Evolutionary conservation across 371 early-diverging fungal genomes (phyloP).

Genomic region (Fennellomyces sp.): DNA sequence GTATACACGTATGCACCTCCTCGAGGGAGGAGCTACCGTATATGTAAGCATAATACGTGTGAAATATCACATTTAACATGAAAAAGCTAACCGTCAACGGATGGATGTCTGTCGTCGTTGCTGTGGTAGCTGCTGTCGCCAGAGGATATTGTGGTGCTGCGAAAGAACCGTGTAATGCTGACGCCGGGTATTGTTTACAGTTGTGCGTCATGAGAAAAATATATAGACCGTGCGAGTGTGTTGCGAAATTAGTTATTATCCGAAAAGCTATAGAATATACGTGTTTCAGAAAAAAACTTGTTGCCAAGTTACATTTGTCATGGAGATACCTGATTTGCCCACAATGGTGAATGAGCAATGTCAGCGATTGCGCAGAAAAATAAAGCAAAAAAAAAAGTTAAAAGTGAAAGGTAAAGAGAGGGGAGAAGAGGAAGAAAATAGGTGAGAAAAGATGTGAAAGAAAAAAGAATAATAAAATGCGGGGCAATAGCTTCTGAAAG

Average conservation of each 20-base stretch:
- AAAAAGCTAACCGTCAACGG: not conserved
- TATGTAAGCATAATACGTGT: not conserved
- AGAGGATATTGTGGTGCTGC: not conserved
- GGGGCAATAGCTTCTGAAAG: not conserved
- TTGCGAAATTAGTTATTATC: not conserved
- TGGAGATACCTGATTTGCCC: not conserved
- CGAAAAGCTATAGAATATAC: not conserved
- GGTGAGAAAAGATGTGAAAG: too few relatives aligned
- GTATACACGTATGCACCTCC: not conserved
- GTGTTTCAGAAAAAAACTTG: too few relatives aligned
- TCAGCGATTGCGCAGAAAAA: constrained; percentile 3
- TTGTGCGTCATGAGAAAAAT: constrained; percentile 3
- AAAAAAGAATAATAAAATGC: not conserved
- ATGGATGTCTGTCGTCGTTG: not conserved
- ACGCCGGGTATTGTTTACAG: not conserved
- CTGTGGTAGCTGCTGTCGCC: not conserved
- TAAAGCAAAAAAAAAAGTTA: constrained; percentile 1
- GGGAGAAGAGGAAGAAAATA: not conserved
- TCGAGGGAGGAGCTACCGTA: not conserved
- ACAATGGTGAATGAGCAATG: not conserved
- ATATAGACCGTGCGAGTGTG: not conserved
- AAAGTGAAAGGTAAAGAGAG: not conserved
- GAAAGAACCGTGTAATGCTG: not conserved
- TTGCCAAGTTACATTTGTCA: not conserved
- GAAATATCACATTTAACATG: not conserved